Evolutionary conservation across 768 basidiomycete genomes (phyloP), one percentile per base, ranked within the genome.

Genomic region (Calvatia gigantea): DNA sequence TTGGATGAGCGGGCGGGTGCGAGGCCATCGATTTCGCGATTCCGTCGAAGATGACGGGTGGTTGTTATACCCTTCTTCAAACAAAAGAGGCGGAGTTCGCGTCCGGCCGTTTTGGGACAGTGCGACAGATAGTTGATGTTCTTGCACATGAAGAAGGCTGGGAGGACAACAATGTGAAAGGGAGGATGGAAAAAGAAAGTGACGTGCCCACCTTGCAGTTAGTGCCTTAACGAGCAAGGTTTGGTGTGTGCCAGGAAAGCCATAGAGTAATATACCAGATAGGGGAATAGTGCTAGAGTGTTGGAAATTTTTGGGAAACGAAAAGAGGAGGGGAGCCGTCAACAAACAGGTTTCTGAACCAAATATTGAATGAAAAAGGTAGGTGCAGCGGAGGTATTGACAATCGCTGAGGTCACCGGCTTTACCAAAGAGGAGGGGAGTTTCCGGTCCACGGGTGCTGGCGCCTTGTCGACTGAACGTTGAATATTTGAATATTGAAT

Each of bases 131-230:
- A 92, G 70, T 99, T 97, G 31, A 97, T 96, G 17, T 96, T 96
- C 73, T 99, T 99, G 46, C 97, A 88, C 97, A 99, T 98, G 79
- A 96, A 99, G 77, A 99, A 99, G 1, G 97, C 94, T 95, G 61
- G 0, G 14, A 25, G 19, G 38, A 27, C 19, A n/a, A 7, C 37
- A 58, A 6, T 29, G 19, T 56, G 15, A 17, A 27, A 37, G 14
- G 31, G 11, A 39, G 47, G 28, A 51, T 27, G 17, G 17, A 51
- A 41, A 4, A 45, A 43, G n/a, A 31, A 43, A 21, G n/a, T n/a
- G 45, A 11, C 5, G 9, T 27, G 78, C 91, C 47, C 68, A 94
- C 94, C 88, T 96, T 0, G 96, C 91, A 1, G 97, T 96, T 5
- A 99, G 77, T 2, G 97, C 97, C 56, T 97, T 78, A 0, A 97